These are phyloP conservation scores for Ceratobasidium papillatum DNA, from an alignment of 1,284 basidiomycete genomes.

Conservation along the genomic window DNA sequence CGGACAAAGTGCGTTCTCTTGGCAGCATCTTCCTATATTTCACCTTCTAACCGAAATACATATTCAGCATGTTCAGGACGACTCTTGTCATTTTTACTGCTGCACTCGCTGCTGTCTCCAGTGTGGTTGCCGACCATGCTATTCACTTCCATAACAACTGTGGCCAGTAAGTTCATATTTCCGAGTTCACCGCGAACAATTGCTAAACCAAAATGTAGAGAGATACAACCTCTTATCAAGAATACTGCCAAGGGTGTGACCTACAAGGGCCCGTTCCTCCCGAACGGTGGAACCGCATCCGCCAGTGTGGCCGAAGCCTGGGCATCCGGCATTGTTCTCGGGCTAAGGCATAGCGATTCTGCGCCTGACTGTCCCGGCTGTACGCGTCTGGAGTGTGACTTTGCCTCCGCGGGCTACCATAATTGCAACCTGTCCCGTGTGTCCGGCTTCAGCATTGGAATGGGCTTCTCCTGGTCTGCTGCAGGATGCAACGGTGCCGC, in stretches of 20 bases:
- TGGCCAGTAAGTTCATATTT: background rate
- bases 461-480: constrained; percentile 20
- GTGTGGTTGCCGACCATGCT: too few species aligned
- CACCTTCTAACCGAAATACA: too few species aligned
- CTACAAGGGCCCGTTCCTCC: constrained; percentile 17
- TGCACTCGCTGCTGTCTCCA: too few species aligned
- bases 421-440: constrained; percentile 19
- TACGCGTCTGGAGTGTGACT: constrained; percentile 18
- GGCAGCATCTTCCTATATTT: too few species aligned
- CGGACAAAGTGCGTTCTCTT: too few species aligned
- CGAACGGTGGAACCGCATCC: background rate
- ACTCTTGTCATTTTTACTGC: too few species aligned
- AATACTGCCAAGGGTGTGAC: constrained; percentile 29
- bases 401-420: background rate
- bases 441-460: constrained; percentile 8
- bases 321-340: constrained; percentile 19
- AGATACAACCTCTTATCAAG: constrained; percentile 19
- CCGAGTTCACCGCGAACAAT: background rate
- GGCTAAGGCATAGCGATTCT: background rate
- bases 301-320: constrained; percentile 20
- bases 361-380: constrained; percentile 12
- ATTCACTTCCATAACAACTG: too few species aligned
- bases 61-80: too few species aligned
- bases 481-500: constrained; percentile 12
- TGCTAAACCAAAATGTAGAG: background rate